These are phyloP conservation scores for Colletotrichum endophyticum DNA, from an alignment of 2,329 filamentous ascomycete genomes.

Conservation along the genomic window DNA sequence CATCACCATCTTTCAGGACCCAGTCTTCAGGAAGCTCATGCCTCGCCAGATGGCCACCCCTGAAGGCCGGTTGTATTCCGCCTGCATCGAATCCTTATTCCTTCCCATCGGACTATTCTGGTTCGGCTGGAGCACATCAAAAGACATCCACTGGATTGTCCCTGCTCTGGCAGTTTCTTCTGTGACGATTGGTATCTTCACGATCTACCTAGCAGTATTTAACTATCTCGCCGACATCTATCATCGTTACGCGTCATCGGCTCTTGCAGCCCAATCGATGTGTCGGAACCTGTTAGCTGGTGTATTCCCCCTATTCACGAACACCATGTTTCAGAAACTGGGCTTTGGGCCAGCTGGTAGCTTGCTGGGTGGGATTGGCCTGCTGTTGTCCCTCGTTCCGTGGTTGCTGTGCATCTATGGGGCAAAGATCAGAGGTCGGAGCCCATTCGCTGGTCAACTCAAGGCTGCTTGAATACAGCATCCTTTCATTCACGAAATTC, in stretches of 20 bases:
- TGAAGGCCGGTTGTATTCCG: conserved; percentile 68
- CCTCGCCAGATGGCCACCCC: conserved; percentile 40
- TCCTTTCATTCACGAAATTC: background rate
- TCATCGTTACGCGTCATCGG: conserved; percentile 69
- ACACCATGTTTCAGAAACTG: conserved; percentile 60
- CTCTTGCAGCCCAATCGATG: conserved; percentile 70
- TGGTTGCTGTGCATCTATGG: conserved; percentile 72
- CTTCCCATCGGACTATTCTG: conserved; percentile 72
- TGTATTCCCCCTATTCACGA: conserved; percentile 57
- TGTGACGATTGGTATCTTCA: conserved; percentile 72
- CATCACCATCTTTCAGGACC: conserved; percentile 61
- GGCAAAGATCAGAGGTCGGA: conserved; percentile 63
- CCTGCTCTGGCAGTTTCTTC: conserved; percentile 65
- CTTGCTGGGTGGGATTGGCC: conserved; percentile 58
- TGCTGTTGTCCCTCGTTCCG: conserved; percentile 66
- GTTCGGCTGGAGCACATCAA: conserved; percentile 68
- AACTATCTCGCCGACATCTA: conserved; percentile 74
- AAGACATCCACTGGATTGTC: conserved; percentile 64
- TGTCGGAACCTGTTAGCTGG: conserved; percentile 71
- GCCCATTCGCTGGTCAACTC: conserved; percentile 59
- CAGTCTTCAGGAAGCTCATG: conserved; percentile 57
- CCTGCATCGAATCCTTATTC: conserved; percentile 65
- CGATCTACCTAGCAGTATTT: conserved; percentile 71
- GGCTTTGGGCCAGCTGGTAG: conserved; percentile 66
- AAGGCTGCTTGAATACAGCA: background rate